A percentile compares a stretch with the other conserved stretches of the same genome.
phyloP scores from a whole-genome alignment of 129 eudicot genomes.

The Lactuca sativa region DNA sequence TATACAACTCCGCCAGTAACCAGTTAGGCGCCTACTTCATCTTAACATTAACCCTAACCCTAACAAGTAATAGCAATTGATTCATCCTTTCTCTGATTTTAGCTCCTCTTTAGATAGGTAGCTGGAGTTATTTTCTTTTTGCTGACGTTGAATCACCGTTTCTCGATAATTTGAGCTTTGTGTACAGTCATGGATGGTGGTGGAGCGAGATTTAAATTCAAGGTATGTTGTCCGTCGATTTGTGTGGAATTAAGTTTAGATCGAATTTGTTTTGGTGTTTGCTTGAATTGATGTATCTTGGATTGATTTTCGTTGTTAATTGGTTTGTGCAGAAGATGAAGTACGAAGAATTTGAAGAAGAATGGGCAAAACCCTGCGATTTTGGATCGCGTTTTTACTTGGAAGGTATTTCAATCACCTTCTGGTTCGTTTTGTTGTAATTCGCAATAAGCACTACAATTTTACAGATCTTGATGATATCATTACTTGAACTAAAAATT shows the following conservation, averaged over 20 bases:
- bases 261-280: neutral
- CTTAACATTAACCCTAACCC: conserved; percentile 23
- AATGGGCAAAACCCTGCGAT: conserved; percentile 1
- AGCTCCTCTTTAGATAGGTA: neutral
- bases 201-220: conserved; percentile 24
- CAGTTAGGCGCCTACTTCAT: neutral
- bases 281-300: neutral
- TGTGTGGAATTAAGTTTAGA: conserved; percentile 3
- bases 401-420: conserved; percentile 5
- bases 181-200: conserved; percentile 5
- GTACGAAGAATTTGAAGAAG: conserved; percentile 23
- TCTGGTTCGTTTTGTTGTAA: neutral
- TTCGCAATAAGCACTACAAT: neutral
- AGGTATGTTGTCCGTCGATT: conserved; percentile 20
- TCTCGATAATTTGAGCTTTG: conserved; percentile 7
- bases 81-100: neutral
- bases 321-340: conserved; percentile 32
- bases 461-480: neutral
- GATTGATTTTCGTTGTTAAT: conserved; percentile 10
- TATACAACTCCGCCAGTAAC: neutral
- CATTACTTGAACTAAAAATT: neutral
- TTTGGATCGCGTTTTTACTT: conserved; percentile 7
- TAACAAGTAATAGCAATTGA: neutral
- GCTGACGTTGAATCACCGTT: neutral
- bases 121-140: neutral